Evolutionary conservation across 108 stramenopile species (phyloP), one percentile per base, ranked within the genome.

Genomic region (Cyclotella baltica): DNA sequence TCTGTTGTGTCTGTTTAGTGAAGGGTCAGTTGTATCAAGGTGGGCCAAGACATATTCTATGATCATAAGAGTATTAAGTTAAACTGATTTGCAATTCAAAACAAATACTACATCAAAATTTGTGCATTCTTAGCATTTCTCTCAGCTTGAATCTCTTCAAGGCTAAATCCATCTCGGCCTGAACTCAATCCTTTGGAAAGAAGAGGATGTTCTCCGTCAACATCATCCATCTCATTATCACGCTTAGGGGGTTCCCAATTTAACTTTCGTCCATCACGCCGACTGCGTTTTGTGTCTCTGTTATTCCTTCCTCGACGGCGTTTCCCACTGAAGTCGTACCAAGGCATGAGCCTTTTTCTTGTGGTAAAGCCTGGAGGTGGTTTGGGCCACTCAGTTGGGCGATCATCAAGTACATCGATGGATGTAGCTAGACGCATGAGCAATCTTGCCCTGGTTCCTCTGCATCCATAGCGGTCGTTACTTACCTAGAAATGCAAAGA

Each of bases 361-460:
- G 89, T 88, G 28, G 87, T 78, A 67, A 91, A 94, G 6, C 89
- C 89, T 34, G 87, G 86, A 10, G 93, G 93, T 52, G 91, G 91
- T 69, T 82, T 87, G 11, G 91, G 93, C 90, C 88, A 89, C 52
- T 87, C 78, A 27, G 85, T 85, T 30, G 91, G 91, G 28, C 88
- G 86, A 56, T 92, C 90, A 28, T 83, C 78, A 34, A 94, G 80
- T 37, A 91, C 86, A 83, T 94, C 93, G 27, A 57, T 47, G 0
- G 91, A 83, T 23, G 91, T 88, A 18, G 91, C 93, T 25, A 83
- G 30, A 20, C 93, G 86, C 83, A 92, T 80, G 28, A 94, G 70
- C 28, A 90, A 29, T 34, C 93, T 75, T 22, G 90, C 88, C 22
- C 76, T 86, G 3, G 90, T 94, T 33, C 91, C 91, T 34, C 80